Conservation (phyloP, 176 grass and related monocot genomes). For the Bolboschoenus planiculmis region DNA sequence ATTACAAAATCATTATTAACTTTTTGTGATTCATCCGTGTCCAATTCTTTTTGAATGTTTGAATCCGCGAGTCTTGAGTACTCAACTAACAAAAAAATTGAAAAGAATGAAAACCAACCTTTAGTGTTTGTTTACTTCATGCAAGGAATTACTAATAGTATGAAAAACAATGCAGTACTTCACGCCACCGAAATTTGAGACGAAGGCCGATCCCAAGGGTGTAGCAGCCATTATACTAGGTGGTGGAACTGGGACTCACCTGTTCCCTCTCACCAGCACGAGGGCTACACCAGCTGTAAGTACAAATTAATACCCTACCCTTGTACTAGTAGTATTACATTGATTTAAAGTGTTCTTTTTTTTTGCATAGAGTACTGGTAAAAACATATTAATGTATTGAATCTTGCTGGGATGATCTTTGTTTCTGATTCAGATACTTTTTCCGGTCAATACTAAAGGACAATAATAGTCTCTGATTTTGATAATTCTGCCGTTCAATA, state of each 20-base stretch:
- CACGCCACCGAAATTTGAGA: constrained; percentile 44
- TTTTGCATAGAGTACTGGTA: not conserved
- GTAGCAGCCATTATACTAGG: constrained; percentile 77
- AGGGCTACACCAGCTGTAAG: constrained; percentile 93
- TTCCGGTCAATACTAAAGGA: not conserved
- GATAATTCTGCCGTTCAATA: constrained; percentile 22
- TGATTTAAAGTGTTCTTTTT: not conserved
- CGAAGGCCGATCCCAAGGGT: constrained; percentile 64
- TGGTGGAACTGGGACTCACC: constrained; percentile 66
- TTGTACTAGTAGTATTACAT: not conserved
- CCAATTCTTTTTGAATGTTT: constrained; percentile 6
- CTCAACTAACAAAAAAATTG: not conserved
- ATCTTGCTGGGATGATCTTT: constrained; percentile 2
- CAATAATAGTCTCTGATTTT: constrained; percentile 21
- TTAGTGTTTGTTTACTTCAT: not conserved
- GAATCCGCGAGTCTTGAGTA: constrained; percentile 21
- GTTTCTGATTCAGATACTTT: constrained; percentile 30
- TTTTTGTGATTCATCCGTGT: not conserved
- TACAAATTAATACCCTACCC: not conserved
- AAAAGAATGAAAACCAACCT: not conserved
- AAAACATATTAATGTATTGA: constrained; percentile 6
- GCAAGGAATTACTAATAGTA: not conserved
- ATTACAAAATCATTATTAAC: too few species aligned
- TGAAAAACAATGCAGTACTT: constrained; percentile 37
- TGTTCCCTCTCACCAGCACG: constrained; percentile 88